phyloP scores from a whole-genome alignment of 306 rosid species.

The Trifolium pratense region DNA sequence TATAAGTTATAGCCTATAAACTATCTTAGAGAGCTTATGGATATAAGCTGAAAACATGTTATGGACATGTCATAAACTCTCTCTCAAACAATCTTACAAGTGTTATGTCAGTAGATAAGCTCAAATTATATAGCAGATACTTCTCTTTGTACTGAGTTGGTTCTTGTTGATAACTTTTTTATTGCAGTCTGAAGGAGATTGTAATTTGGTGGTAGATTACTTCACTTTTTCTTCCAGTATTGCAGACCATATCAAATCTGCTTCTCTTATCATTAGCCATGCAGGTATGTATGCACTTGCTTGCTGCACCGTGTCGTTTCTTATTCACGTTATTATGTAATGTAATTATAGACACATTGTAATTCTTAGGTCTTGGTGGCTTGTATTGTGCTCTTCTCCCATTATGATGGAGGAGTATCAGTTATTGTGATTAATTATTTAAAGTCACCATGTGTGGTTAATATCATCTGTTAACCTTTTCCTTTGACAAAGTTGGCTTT shows the following conservation, averaged over 20 bases:
- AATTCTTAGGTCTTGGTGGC: slow-evolving; percentile 31
- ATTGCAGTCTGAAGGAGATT: slow-evolving; percentile 67
- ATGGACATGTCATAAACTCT: too few species aligned
- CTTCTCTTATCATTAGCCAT: slow-evolving; percentile 85
- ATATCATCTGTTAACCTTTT: slow-evolving; percentile 5
- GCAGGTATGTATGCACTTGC: slow-evolving; percentile 80
- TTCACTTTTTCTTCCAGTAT: slow-evolving; percentile 91
- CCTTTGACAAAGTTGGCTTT: slow-evolving; percentile 21
- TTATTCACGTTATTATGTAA: slow-evolving; percentile 10
- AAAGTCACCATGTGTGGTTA: slow-evolving; percentile 17
- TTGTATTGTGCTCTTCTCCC: slow-evolving; percentile 15
- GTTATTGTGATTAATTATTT: slow-evolving; percentile 3
- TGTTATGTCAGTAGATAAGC: too few species aligned
- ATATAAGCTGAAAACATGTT: too few species aligned
- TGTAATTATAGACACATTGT: neutral
- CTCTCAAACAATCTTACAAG: too few species aligned
- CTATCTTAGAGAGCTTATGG: too few species aligned
- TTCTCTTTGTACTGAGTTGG: slow-evolving; percentile 1
- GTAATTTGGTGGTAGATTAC: slow-evolving; percentile 63
- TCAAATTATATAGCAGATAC: slow-evolving; percentile 1
- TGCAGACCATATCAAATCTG: slow-evolving; percentile 75
- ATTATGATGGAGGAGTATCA: neutral
- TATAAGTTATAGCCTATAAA: too few species aligned
- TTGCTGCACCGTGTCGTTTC: slow-evolving; percentile 6
- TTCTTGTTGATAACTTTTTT: neutral